These are phyloP conservation scores for Phytopythium montanum DNA, from an alignment of 352 stramenopile species.

Conservation along the genomic window DNA sequence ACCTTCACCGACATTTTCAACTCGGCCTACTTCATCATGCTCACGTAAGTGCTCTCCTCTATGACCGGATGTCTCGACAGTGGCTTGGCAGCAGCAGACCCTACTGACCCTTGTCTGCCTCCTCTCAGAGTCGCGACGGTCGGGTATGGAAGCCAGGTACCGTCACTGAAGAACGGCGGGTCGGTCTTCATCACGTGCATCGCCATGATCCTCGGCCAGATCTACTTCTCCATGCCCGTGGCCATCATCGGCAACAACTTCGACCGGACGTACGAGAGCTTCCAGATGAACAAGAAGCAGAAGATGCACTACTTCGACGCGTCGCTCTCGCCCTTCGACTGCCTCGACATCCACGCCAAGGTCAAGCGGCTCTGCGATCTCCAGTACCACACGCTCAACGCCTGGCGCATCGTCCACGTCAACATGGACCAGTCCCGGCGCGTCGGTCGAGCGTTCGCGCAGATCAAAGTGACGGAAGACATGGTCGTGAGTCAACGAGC, in stretches of 20 bases:
- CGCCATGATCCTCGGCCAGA: constrained; percentile 71
- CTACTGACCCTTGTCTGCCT: not conserved
- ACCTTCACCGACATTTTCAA: constrained; percentile 85
- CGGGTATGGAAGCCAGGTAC: constrained; percentile 68
- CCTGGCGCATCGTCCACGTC: constrained; percentile 42
- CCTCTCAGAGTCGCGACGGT: constrained; percentile 59
- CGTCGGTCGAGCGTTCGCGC: not conserved
- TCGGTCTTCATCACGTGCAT: constrained; percentile 47
- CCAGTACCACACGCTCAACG: constrained; percentile 50
- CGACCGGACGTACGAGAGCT: constrained; percentile 53
- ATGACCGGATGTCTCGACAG: not conserved
- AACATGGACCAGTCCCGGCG: constrained; percentile 22
- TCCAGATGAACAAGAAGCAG: constrained; percentile 49
- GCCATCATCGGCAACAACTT: constrained; percentile 81
- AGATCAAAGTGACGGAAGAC: constrained; percentile 3
- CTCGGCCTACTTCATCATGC: constrained; percentile 79
- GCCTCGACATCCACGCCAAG: constrained; percentile 33
- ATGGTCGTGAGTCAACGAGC: constrained; percentile 27
- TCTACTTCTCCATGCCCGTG: constrained; percentile 80
- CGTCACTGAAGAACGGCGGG: constrained; percentile 47
- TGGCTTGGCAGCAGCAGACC: not conserved
- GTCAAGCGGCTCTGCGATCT: constrained; percentile 56
- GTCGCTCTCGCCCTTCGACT: constrained; percentile 55
- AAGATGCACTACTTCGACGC: constrained; percentile 44
- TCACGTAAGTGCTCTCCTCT: constrained; percentile 74